Percentiles rank a stretch among this genome's conserved stretches.
Conservation (phyloP, 495 filamentous ascomycete species). For the Aspergillus olivimuriae region DNA sequence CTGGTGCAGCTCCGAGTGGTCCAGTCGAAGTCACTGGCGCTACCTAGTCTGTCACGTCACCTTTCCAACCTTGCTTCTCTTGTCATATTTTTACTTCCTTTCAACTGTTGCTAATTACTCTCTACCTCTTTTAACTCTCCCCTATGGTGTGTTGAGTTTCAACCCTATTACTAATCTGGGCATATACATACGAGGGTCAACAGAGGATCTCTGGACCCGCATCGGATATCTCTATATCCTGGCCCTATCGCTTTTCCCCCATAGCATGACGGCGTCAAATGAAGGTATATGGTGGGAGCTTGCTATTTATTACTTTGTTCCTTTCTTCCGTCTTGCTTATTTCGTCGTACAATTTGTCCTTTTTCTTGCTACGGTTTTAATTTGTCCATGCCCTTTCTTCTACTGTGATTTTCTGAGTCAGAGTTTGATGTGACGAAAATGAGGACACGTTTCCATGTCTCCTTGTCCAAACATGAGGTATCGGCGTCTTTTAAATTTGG, state of each 20-base stretch:
- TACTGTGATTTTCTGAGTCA: conserved; percentile 12
- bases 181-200: conserved; percentile 39
- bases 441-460: conserved; percentile 23
- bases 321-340: conserved; percentile 18
- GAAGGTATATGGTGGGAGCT: conserved; percentile 17
- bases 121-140: conserved; percentile 19
- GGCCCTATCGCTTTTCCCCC: conserved; percentile 8
- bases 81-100: conserved; percentile 27
- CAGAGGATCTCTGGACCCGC: conserved; percentile 9
- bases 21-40: conserved; percentile 25
- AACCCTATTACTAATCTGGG: conserved; percentile 31
- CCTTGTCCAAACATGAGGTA: conserved; percentile 16
- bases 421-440: conserved; percentile 18
- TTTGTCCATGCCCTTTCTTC: conserved; percentile 16
- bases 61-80: conserved; percentile 24
- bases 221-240: conserved; percentile 14
- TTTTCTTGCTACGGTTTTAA: conserved; percentile 17
- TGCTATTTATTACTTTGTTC: conserved; percentile 12
- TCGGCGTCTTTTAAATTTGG: conserved; percentile 30
- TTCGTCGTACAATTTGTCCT: too few species aligned
- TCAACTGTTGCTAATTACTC: background rate
- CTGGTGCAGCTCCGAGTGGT: conserved; percentile 24
- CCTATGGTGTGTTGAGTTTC: conserved; percentile 15
- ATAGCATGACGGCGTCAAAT: conserved; percentile 38
- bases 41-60: conserved; percentile 20